These are phyloP conservation scores for Suillus paluster DNA, from an alignment of 768 basidiomycete species.

Conservation along the genomic window DNA sequence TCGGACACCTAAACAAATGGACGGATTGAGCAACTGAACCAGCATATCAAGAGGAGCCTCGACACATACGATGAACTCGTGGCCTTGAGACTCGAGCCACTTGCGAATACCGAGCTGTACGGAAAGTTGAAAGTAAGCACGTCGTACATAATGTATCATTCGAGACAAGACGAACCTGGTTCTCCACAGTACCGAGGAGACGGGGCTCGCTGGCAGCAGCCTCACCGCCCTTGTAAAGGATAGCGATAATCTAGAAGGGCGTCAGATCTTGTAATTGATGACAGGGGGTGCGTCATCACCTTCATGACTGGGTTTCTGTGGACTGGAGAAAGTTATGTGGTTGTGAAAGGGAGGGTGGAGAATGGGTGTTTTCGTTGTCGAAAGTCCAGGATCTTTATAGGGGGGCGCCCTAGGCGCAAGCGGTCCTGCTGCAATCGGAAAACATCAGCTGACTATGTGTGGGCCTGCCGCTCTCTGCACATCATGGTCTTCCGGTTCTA, in stretches of 20 bases:
- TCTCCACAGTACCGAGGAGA: slow-evolving; percentile 81
- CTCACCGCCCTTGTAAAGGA: slow-evolving; percentile 71
- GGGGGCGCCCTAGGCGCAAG: slow-evolving; percentile 3
- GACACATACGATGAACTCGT: slow-evolving; percentile 67
- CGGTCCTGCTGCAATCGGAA: slow-evolving; percentile 12
- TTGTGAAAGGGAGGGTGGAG: slow-evolving; percentile 18
- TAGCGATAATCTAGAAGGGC: slow-evolving; percentile 62
- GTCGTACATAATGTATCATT: background rate
- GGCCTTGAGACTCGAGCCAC: slow-evolving; percentile 73
- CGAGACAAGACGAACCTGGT: slow-evolving; percentile 51
- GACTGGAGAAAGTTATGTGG: slow-evolving; percentile 6
- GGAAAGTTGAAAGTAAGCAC: slow-evolving; percentile 13
- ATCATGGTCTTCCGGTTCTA: slow-evolving; percentile 12
- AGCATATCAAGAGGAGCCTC: background rate
- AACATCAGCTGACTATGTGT: slow-evolving; percentile 20
- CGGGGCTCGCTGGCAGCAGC: slow-evolving; percentile 73
- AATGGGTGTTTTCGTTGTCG: background rate
- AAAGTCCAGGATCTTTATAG: slow-evolving; percentile 25
- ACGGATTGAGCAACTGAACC: slow-evolving; percentile 11
- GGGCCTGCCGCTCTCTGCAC: background rate
- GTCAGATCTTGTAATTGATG: background rate
- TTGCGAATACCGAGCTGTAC: slow-evolving; percentile 69
- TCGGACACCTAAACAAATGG: slow-evolving; percentile 59
- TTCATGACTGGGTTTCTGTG: slow-evolving; percentile 42
- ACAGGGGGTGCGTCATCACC: slow-evolving; percentile 29